phyloP scores from a whole-genome alignment of 805 yeast genomes.

The Yamadazyma endophytica region DNA sequence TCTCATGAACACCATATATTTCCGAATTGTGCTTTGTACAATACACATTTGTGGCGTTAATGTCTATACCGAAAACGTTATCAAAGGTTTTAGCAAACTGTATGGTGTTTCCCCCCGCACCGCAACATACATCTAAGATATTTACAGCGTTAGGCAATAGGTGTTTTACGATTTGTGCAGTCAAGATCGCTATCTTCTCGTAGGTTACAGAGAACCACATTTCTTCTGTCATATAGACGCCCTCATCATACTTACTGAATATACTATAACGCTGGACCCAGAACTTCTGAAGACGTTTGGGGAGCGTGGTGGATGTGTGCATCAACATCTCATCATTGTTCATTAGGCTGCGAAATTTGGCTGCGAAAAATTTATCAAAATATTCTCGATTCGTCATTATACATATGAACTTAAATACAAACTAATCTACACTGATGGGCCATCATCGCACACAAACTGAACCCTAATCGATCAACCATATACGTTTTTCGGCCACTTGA shows the following conservation, averaged over 20 bases:
- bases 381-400: too few species aligned
- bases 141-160: slow-evolving; percentile 47
- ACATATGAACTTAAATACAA: too few species aligned
- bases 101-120: slow-evolving; percentile 84
- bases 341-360: too few species aligned
- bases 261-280: slow-evolving; percentile 61
- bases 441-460: too few species aligned
- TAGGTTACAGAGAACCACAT: slow-evolving; percentile 90
- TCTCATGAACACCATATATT: slow-evolving; percentile 54
- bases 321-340: slow-evolving; percentile 31
- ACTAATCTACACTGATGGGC: too few species aligned
- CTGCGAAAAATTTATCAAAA: too few species aligned
- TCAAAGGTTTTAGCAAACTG: slow-evolving; percentile 65
- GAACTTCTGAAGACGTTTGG: slow-evolving; percentile 43
- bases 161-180: slow-evolving; percentile 49
- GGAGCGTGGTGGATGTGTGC: slow-evolving; percentile 37
- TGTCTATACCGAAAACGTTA: slow-evolving; percentile 59
- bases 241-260: slow-evolving; percentile 63
- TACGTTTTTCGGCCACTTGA: slow-evolving; percentile 35
- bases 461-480: slow-evolving; percentile 26
- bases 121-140: slow-evolving; percentile 71
- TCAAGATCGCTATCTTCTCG: slow-evolving; percentile 61
- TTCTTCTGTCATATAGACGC: slow-evolving; percentile 64
- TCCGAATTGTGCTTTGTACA: slow-evolving; percentile 66
- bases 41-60: slow-evolving; percentile 52